Base-by-base conservation (phyloP, 345 rosid species). In the Moricandia moricandioides region DNA sequence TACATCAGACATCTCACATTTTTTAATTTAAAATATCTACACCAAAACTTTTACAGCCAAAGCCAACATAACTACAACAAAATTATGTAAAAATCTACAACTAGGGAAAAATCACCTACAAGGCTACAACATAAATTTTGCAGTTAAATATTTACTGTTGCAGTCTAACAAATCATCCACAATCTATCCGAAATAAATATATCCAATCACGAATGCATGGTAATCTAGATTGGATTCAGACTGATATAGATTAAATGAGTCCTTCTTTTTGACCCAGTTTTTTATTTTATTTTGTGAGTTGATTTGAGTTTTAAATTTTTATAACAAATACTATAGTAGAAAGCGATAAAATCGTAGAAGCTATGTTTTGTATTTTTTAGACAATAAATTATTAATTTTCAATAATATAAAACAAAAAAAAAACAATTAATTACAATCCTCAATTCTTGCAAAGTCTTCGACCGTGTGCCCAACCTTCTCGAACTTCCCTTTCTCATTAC, bases 391-490 rank as follows among this genome's bases (percentile, higher is more conserved):
- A 43, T 65, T 43, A 65, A 27, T 45, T 21, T 54, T 7, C 31
- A 18, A 29, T 18, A 49, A 10, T 47, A 2, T 9, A 14, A 66
- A 47, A 17, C n/a, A 27, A 57, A 55, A 24, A 0, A 39, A 64
- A n/a, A 13, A 34, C 54, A n/a, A 47, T 66, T 58, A 71, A 35
- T 9, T 17, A 45, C 34, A 11, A 12, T 8, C 35, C 33, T 57
- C 62, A 63, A 37, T 62, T 47, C 86, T 83, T 10, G 97, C 96
- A 79, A 91, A 91, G 83, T 87, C 91, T 40, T 86, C 78, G 12
- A 89, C 89, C 7, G 95, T 87, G 65, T 83, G 66, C 8, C 86
- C 86, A 66, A 89, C 87, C 77, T 84, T 92, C 78, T 92, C 93
- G 59, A 89, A 89, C 78, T 87, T 86, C 13, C 93, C 92, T 26